Evolutionary conservation across 352 stramenopile species (phyloP), one percentile per base, ranked within the genome.

Genomic region (Pythium folliculosum): DNA sequence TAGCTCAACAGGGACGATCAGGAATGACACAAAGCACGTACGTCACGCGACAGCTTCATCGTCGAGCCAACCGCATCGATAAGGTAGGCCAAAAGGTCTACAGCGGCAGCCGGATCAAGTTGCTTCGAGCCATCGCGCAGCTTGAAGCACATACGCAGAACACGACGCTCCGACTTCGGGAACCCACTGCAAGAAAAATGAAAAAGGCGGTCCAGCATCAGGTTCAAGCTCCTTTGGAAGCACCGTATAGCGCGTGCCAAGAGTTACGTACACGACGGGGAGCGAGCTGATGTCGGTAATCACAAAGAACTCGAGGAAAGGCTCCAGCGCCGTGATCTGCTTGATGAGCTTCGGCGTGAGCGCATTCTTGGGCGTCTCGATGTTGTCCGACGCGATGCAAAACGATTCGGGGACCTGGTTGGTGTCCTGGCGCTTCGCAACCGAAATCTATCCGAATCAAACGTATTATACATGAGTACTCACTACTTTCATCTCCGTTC

Each of bases 211-310:
- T 19, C 17, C 4, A 16, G 2, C 14, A 6, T 47, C 40, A 19
- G 40, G 6, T 1, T 7, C 40, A 47, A 1, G 40, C 7, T n/a
- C 17, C 2, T 16, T n/a, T n/a, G n/a, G 40, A 4, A 21, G 17
- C 40, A 47, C 2, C n/a, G 10, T 7, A 2, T 3, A 2, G 17
- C 14, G 14, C 40, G 17, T 21, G n/a, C 17, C 5, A 5, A 47
- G 1, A 2, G 13, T 3, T 55, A 44, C 49, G 14, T 53, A 93
- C 85, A 83, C 54, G 60, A 91, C 81, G 17, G 75, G 56, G 22
- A 80, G 65, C 27, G 84, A 80, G 72, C 87, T 94, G 67, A 94
- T 77, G 65, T 94, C 85, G 10, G 81, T 94, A 67, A 94, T 86
- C 30, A 94, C 78, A 38, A 91, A 76, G 72, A 82, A 90, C 50